Base-by-base conservation (phyloP, 106 monocot species). In the Dendrobium officinale region DNA sequence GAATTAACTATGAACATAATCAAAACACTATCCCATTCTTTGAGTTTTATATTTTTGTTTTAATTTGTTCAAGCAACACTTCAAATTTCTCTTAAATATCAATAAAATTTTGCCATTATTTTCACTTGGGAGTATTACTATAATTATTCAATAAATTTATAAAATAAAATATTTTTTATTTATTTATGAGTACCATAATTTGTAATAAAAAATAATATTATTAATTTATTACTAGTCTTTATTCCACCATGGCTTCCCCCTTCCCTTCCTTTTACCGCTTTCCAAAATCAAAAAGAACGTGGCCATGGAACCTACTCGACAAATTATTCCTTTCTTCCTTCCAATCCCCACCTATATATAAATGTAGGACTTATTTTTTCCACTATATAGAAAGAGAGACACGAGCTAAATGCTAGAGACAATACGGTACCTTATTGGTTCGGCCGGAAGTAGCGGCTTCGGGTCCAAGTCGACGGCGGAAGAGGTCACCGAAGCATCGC, bases 381-480 rank as follows among this genome's bases (percentile, higher is more conserved):
- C 9, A 66, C 70, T 37, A 0, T 37, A 33, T 10, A 37, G 37
- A 70, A 70, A 70, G 13, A 31, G 8, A 70, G 40, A 37, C 70
- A 29, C 15, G 17, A 6, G 11, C 31, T 29, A 59, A 66, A 95
- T 95, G 95, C 64, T 92, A 40, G 90, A 88, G 48, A 90, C 90
- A 67, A 84, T 86, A 18, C 88, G 67, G 83, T 92, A 95, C 90
- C 90, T 95, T 13, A 59, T 92, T 37, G 95, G 95, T 11, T 85
- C 78, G 7, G 55, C 88, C 3, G 90, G 90, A 5, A 64, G 82
- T 15, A 95, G 81, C 84, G 95, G 95, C 10, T 95, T 85, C 87
- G 92, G 95, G 10, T 95, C 95, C 73, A 90, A 87, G 47, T 88
- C 92, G 51, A 95, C 92, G 17, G 92, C 92, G 11, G 90, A 90